A percentile compares a stretch with the other conserved stretches of the same genome.
phyloP scores from a whole-genome alignment of 2,329 filamentous ascomycete species.

The Aspergillus fischeri region DNA sequence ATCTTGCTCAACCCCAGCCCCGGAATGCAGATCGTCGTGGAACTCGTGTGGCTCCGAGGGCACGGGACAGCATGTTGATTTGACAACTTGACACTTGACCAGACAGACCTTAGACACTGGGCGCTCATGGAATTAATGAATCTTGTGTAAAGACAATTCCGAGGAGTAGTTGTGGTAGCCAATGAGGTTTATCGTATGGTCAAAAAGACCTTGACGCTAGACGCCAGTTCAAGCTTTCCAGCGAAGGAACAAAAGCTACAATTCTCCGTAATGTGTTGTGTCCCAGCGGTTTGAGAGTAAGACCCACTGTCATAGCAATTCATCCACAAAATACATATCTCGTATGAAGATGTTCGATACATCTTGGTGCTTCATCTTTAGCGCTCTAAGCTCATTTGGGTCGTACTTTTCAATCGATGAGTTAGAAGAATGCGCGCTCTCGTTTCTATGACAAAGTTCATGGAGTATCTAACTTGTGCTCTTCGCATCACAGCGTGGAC shows the following conservation, averaged over 20 bases:
- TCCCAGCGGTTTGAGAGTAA: constrained; percentile 1
- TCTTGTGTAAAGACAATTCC: neutral
- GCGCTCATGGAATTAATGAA: neutral
- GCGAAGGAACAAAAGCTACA: constrained; percentile 13
- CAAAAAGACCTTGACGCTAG: constrained; percentile 8
- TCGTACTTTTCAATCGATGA: neutral
- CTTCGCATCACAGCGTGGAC: no score
- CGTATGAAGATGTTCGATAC: no score
- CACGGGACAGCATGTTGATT: constrained; percentile 7
- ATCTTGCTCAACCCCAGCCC: neutral
- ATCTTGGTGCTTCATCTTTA: no score
- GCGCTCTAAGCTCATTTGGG: no score
- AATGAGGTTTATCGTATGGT: neutral
- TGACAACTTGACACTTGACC: neutral
- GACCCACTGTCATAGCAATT: constrained; percentile 8
- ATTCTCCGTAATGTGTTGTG: constrained; percentile 20
- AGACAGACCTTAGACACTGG: neutral
- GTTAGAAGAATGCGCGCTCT: neutral
- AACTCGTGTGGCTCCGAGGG: constrained; percentile 1
- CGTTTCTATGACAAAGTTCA: no score
- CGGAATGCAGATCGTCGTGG: neutral
- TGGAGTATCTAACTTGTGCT: no score
- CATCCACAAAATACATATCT: neutral
- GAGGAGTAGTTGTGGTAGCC: neutral
- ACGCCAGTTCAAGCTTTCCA: constrained; percentile 15